Evolutionary conservation across 352 stramenopile species (phyloP).

Genomic region (Globisporangium canariense): DNA sequence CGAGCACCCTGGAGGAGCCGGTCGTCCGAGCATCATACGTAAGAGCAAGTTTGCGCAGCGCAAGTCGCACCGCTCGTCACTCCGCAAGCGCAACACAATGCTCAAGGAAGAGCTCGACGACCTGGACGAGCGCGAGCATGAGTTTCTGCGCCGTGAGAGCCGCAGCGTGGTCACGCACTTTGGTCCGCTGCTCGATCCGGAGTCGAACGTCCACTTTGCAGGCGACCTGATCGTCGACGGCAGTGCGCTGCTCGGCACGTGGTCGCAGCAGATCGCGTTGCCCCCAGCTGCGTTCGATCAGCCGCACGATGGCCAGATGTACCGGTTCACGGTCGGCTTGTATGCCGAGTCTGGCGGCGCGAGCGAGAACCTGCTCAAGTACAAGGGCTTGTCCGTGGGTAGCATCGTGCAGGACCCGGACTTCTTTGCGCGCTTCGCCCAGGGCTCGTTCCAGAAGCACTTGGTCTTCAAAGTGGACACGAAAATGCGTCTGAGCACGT

Average conservation of each 20-base stretch:
- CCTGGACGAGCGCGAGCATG: slow-evolving; percentile 60
- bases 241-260: slow-evolving; percentile 61
- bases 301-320: slow-evolving; percentile 29
- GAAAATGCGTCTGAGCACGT: slow-evolving; percentile 35
- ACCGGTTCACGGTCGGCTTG: slow-evolving; percentile 55
- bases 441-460: slow-evolving; percentile 62
- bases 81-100: slow-evolving; percentile 22
- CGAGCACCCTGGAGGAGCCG: slow-evolving; percentile 17
- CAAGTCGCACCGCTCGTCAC: slow-evolving; percentile 16
- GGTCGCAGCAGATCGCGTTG: slow-evolving; percentile 57
- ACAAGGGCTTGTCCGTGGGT: slow-evolving; percentile 74
- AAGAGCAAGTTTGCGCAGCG: slow-evolving; percentile 15
- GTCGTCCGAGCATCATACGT: neutral
- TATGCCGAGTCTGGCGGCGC: slow-evolving; percentile 64
- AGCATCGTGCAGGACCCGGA: slow-evolving; percentile 76
- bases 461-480: slow-evolving; percentile 63
- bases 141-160: slow-evolving; percentile 60
- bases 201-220: slow-evolving; percentile 57
- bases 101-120: slow-evolving; percentile 62
- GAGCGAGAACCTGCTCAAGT: slow-evolving; percentile 70
- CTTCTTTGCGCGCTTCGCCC: slow-evolving; percentile 67
- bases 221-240: slow-evolving; percentile 55
- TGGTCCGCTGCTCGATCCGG: slow-evolving; percentile 59
- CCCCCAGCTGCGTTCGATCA: slow-evolving; percentile 31
- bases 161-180: slow-evolving; percentile 59